Base-by-base conservation (phyloP, 2,329 filamentous ascomycete genomes). In the Cladosporium velox region DNA sequence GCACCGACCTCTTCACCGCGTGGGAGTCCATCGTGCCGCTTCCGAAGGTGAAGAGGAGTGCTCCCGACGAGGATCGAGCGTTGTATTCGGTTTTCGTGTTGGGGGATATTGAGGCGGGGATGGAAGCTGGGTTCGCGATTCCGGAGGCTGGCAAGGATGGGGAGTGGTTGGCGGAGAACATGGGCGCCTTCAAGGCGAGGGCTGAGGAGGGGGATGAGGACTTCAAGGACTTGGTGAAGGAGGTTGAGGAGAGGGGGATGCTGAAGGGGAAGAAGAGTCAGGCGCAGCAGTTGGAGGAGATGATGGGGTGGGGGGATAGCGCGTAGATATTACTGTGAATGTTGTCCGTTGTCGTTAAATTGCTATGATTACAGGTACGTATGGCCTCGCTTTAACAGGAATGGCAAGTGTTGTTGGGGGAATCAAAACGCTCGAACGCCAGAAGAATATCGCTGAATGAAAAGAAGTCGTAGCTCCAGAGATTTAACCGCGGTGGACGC, bases 161-260 rank as follows among this genome's bases (percentile, higher is more conserved):
- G 54, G 59, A 72, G 54, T 78, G 76, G 76, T 62, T 78, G 65
- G 67, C 67, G 60, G 71, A 77, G 62, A 74, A 79, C 70, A 70
- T 72, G 72, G 68, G 67, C 11, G 72, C 65, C 47, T 79, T 79
- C 67, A 68, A 75, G 59, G 68, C 70, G 70, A 74, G 71, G 67
- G 77, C 77, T 6, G 70, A 72, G n/a, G 67, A 62, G 26, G 77
- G 76, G 28, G 72, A 78, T 70, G 72, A 75, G 68, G 74, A 77
- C 47, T 75, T 78, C 59, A 60, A 35, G 63, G 73, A 75, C 10
- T 65, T 78, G 71, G 70, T 77, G 6, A 57, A 68, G 65, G 77
- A 78, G 67, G 68, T 75, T 15, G 69, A 74, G 68, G 68, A 71
- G 66, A 70, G 76, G 60, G 74, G 72, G 2, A 47, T 76, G 65